Conservation (phyloP, 805 yeast genomes). For the Candida chilensis region DNA sequence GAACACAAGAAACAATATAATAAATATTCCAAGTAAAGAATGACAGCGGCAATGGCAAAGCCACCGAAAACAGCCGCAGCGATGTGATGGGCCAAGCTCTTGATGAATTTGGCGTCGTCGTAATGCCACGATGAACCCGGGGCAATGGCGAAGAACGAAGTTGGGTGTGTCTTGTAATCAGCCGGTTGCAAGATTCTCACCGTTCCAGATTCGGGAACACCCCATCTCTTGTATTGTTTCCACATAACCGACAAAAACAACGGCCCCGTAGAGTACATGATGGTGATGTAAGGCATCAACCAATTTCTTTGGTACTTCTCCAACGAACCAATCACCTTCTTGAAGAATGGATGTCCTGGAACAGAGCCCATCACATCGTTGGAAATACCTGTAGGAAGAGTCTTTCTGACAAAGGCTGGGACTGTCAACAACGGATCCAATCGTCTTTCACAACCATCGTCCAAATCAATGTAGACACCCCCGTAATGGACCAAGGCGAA, state of each 20-base stretch:
- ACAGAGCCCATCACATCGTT: constrained; percentile 90
- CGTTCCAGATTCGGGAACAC: constrained; percentile 53
- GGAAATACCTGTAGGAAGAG: constrained; percentile 84
- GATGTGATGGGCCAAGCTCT: constrained; percentile 67
- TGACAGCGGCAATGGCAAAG: constrained; percentile 40
- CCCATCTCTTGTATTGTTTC: constrained; percentile 82
- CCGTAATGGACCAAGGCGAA: constrained; percentile 79
- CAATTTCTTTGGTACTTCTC: constrained; percentile 62
- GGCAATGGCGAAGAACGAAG: constrained; percentile 64
- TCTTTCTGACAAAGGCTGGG: constrained; percentile 82
- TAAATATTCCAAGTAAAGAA: constrained; percentile 38
- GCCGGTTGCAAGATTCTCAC: constrained; percentile 64
- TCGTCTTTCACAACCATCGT: constrained; percentile 75
- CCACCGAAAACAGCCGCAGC: constrained; percentile 66
- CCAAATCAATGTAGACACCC: constrained; percentile 85
- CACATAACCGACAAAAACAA: constrained; percentile 77
- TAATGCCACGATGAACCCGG: constrained; percentile 91
- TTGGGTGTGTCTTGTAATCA: constrained; percentile 55
- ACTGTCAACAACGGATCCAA: constrained; percentile 75
- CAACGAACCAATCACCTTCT: constrained; percentile 57
- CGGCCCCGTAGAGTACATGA: constrained; percentile 93
- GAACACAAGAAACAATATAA: constrained; percentile 27
- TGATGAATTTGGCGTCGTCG: constrained; percentile 77
- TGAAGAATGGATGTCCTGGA: constrained; percentile 80
- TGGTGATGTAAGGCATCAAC: constrained; percentile 81